Evolutionary conservation across 2,329 filamentous ascomycete genomes (phyloP), one percentile per base, ranked within the genome.

Genomic region (Pezicula neosporulosa): DNA sequence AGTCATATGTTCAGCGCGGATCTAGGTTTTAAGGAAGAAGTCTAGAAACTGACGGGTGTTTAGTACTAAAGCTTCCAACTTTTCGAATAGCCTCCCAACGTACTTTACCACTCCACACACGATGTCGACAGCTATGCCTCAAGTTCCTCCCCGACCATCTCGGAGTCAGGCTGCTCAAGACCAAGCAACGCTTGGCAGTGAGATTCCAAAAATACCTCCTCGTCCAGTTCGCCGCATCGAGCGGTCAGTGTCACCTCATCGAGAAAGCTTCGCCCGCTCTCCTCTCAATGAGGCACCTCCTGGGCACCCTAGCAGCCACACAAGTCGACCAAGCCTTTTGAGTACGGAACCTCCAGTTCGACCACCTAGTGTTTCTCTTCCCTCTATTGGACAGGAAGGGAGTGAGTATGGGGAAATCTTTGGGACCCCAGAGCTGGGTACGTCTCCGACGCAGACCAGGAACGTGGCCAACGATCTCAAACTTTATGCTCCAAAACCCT

Each of bases 361-460:
- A 47, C 83, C 88, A 35, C 81, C 83, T 45, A 95, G 89, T 65
- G 89, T 96, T 51, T 81, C 50, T 21, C 80, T 97, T 66, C 93
- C 93, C 15, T 88, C 88, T 1, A 79, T 96, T 50, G 93, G 93
- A 52, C 86, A 97, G 66, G 93, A 97, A 72, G 93, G 93, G 56
- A 83, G 78, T 60, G 93, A 97, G 72, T 97, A 97, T 71, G 89
- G 83, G 48, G 86, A 82, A 63, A 73, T 83, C 47, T 69, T 57
- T 65, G 68, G 68, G 19, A 67, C 78, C 33, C 63, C 76, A 33
- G 73, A 79, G 55, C 57, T 71, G 46, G 69, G 70, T 51, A 63
- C 70, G 33, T 78, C 81, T 5, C 83, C 87, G 9, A 80, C 87
- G 62, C 86, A 94, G 68, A 92, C 86, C 18, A 84, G 89, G 63